Percentiles rank a stretch among this genome's conserved stretches.
phyloP scores from a whole-genome alignment of 176 grass and related monocot species.

The Eremochloa ophiuroides region DNA sequence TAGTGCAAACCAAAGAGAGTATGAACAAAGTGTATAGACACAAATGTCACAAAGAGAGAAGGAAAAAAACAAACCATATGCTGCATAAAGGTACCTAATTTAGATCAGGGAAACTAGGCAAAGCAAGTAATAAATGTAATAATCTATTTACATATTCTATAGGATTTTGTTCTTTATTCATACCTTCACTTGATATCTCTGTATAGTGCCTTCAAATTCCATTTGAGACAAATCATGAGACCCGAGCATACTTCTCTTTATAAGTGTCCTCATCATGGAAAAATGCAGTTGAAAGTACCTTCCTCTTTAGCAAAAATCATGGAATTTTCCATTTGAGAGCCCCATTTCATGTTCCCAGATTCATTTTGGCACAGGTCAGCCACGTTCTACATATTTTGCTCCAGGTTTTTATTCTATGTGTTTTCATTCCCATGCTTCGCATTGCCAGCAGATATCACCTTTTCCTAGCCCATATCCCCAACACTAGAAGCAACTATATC shows the following conservation, averaged over 20 bases:
- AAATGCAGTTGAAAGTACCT: neutral
- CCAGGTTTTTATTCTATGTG: constrained; percentile 12
- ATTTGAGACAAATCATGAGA: constrained; percentile 20
- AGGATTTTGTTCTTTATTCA: neutral
- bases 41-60: neutral
- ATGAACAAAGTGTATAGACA: too few species aligned
- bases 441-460: constrained; percentile 9
- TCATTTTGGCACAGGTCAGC: constrained; percentile 4
- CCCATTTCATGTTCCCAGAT: constrained; percentile 3
- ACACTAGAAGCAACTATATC: neutral
- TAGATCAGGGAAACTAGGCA: neutral
- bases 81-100: neutral
- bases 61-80: neutral
- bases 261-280: neutral
- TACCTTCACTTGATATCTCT: constrained; percentile 24
- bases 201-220: neutral
- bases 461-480: constrained; percentile 31
- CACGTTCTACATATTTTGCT: constrained; percentile 13
- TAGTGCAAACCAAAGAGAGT: too few species aligned
- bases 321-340: constrained; percentile 23
- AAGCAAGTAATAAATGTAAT: neutral
- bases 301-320: constrained; percentile 15
- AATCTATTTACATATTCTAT: neutral
- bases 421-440: constrained; percentile 4
- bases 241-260: constrained; percentile 6